Evolutionary conservation across 129 eudicot species (phyloP), one percentile per base, ranked within the genome.

Genomic region (Centella asiatica): DNA sequence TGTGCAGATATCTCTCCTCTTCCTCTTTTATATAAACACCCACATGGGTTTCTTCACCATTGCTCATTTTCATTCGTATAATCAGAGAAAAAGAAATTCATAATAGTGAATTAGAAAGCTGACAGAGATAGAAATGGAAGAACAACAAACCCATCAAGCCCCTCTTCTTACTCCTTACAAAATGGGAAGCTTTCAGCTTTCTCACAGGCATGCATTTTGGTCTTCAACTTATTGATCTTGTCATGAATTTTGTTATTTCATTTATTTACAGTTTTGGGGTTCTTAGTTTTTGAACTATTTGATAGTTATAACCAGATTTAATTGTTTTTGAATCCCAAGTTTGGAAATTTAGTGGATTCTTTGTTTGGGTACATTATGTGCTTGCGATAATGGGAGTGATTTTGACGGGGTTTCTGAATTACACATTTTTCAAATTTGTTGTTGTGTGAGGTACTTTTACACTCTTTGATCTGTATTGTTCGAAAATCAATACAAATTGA

Each of bases 151-250:
- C 12, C 2, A 23, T 52, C 22, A 52, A 24, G 25, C 27, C 37
- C 46, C 63, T n/a, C 44, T 33, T 20, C 0, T 53, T 3, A 53
- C 59, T 24, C 59, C 59, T 0, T 53, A 53, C 19, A 53, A 53
- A 53, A 5, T 53, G 59, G 59, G 59, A 0, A 53, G 17, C 36
- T 53, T 53, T 53, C 59, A 53, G 59, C 59, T 53, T 14, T 53
- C 59, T 27, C 59, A 53, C 33, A 27, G 59, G 59, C 27, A 53
- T 15, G 1, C 10, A 7, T 24, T 8, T 24, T 24, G 23, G 29
- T 6, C 23, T 19, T 49, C 19, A 9, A 6, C 9, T 6, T 48
- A 3, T 20, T 48, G 26, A 48, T 8, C 53, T 20, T 50, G 56
- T 23, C 27, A 19, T 50, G 18, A 24, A 10, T 22, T 10, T 50